Conservation (phyloP, 129 eudicot genomes). For the Apium graveolens region DNA sequence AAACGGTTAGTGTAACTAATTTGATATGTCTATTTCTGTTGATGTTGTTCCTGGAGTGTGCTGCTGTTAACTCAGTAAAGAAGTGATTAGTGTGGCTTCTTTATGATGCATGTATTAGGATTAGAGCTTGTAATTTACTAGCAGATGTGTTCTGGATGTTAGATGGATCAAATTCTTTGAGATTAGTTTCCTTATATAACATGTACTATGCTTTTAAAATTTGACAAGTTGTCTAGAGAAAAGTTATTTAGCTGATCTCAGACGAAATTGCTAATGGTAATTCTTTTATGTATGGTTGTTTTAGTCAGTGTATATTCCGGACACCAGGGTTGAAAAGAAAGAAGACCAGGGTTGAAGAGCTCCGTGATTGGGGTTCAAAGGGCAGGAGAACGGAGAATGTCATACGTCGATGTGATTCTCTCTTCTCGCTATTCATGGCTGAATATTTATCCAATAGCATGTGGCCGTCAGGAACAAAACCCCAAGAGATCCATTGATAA, state of each 20-base stretch:
- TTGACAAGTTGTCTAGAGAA: too few species aligned
- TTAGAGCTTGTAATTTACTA: too few species aligned
- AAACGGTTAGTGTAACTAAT: conserved; percentile 52
- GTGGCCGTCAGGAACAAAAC: too few species aligned
- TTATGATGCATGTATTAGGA: background rate
- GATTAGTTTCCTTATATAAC: too few species aligned
- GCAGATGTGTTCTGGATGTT: too few species aligned
- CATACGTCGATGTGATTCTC: too few species aligned
- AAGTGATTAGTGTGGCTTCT: background rate
- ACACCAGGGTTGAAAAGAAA: conserved; percentile 46
- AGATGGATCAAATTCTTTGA: too few species aligned
- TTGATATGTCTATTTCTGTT: background rate
- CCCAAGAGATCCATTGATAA: too few species aligned
- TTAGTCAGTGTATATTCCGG: too few species aligned
- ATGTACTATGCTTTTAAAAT: too few species aligned
- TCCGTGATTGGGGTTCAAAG: conserved; percentile 7
- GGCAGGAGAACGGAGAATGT: background rate
- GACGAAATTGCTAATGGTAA: too few species aligned
- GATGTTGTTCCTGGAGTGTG: background rate
- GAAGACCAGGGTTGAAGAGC: conserved; percentile 12
- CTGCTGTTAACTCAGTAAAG: background rate
- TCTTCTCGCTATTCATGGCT: background rate
- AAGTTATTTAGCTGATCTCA: too few species aligned
- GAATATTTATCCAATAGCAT: background rate
- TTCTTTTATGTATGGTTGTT: background rate